A percentile compares a stretch with the other conserved stretches of the same genome.
Evolutionary conservation across 2,329 filamentous ascomycete genomes (phyloP).

Genomic region (Colletotrichum kahawae): DNA sequence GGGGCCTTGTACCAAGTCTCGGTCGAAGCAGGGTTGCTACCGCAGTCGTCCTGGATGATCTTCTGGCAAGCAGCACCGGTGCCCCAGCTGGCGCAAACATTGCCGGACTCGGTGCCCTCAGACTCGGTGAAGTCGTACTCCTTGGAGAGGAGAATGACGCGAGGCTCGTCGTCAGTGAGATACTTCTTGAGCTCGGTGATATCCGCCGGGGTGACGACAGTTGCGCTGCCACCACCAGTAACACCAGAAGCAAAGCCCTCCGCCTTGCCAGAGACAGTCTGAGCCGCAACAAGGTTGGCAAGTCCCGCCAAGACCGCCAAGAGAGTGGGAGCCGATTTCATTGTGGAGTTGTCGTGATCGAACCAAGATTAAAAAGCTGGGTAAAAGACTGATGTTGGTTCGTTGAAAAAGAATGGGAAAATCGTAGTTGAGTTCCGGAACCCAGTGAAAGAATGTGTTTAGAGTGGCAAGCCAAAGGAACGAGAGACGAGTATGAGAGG

Average conservation of each 20-base stretch:
- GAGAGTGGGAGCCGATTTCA: conserved; percentile 7
- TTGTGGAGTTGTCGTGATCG: neutral
- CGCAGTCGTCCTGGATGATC: conserved; percentile 22
- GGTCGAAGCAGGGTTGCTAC: neutral
- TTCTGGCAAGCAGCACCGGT: conserved; percentile 23
- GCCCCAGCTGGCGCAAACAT: conserved; percentile 29
- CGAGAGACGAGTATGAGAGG: neutral
- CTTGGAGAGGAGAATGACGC: conserved; percentile 30
- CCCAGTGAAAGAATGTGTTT: neutral
- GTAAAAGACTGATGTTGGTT: neutral
- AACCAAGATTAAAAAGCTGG: neutral
- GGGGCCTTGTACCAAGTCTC: conserved; percentile 17
- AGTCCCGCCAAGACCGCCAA: conserved; percentile 14
- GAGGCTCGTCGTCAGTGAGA: conserved; percentile 24
- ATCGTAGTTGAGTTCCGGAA: neutral
- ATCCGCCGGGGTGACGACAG: conserved; percentile 44
- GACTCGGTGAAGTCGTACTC: conserved; percentile 31
- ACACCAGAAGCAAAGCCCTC: conserved; percentile 41
- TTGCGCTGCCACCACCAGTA: conserved; percentile 56
- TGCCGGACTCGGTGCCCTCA: conserved; percentile 27
- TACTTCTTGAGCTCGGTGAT: conserved; percentile 45
- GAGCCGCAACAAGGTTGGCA: neutral
- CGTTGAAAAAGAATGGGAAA: neutral
- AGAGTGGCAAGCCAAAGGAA: neutral
- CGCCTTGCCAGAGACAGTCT: conserved; percentile 29